Evolutionary conservation across 441 rosid species (phyloP), one percentile per base, ranked within the genome.

Genomic region (Hypseocharis bilobata): DNA sequence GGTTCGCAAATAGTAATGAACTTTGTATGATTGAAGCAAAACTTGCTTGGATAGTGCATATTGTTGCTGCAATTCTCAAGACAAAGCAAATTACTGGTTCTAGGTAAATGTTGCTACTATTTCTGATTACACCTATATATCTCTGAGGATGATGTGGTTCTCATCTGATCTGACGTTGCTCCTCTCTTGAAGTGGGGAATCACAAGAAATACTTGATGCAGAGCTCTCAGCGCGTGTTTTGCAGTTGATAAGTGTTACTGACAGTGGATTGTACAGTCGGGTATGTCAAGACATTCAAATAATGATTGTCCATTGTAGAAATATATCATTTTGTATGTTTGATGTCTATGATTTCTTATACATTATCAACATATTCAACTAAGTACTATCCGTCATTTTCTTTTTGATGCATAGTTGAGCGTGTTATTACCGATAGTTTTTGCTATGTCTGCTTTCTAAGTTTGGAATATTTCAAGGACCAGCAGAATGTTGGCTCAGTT

Each of bases 191-290:
- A 95, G 99, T 68, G 74, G 73, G 84, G 99, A 95, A 78, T 84
- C 97, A 22, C 99, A 89, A 73, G 99, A 95, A 79, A 82, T 88
- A 76, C 88, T 95, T 72, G 99, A 95, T 81, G 99, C 99, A 2
- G 98, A 95, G 75, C 96, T 95, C 69, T 87, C 99, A 61, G 97
- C 96, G 64, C 97, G 96, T 76, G 89, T 95, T 76, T 78, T 95
- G 85, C 96, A 86, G 82, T 80, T 95, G 72, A 84, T 92, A 71
- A 86, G 83, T 78, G 89, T 92, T 70, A 86, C 84, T 57, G 99
- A 95, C 74, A 90, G 91, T 86, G 98, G 98, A 69, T 78, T 85
- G 29, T 98, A 87, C 73, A 77, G 81, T 75, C 98, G 92, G 96
- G 99, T 95, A 77, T 34, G 3, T 34, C 40, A 34, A 3, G 4